Conservation (phyloP, 257 asterid species). For the Osmanthus fragrans region DNA sequence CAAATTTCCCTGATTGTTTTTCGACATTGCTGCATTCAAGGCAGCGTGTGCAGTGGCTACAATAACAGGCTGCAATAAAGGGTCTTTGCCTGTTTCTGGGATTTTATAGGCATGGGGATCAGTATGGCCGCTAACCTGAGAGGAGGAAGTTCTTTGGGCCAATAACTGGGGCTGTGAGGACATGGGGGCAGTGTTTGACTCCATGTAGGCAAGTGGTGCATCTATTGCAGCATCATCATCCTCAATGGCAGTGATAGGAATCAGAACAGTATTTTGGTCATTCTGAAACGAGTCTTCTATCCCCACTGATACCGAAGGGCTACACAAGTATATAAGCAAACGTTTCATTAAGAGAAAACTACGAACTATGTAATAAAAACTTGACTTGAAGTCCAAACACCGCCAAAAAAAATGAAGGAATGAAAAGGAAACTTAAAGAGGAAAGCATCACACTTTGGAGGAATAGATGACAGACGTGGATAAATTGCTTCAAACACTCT, state of each 20-base stretch:
- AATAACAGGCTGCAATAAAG: conserved; percentile 45
- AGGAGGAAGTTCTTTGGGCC: conserved; percentile 34
- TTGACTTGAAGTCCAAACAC: conserved; percentile 2
- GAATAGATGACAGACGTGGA: conserved; percentile 92
- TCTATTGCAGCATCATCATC: conserved; percentile 70
- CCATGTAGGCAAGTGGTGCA: conserved; percentile 26
- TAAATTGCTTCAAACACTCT: conserved; percentile 90
- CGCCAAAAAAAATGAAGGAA: conserved; percentile 1
- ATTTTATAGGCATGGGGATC: conserved; percentile 17
- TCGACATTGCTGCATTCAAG: conserved; percentile 42
- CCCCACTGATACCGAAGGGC: conserved; percentile 49
- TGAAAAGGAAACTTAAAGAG: conserved; percentile 18
- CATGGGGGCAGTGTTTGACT: conserved; percentile 22
- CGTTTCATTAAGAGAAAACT: conserved; percentile 1
- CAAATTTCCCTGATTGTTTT: conserved; percentile 44
- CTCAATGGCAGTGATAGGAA: conserved; percentile 86
- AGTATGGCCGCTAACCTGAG: conserved; percentile 24
- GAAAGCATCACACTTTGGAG: conserved; percentile 58
- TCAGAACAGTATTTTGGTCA: conserved; percentile 43
- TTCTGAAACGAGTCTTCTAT: conserved; percentile 35
- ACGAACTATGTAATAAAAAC: neutral
- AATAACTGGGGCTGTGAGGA: conserved; percentile 32
- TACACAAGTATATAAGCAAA: conserved; percentile 32
- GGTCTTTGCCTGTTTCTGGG: conserved; percentile 24
- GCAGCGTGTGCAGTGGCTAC: conserved; percentile 66